Conservation (phyloP, 208 protist species). For the Leptomonas pyrrhocoris region DNA sequence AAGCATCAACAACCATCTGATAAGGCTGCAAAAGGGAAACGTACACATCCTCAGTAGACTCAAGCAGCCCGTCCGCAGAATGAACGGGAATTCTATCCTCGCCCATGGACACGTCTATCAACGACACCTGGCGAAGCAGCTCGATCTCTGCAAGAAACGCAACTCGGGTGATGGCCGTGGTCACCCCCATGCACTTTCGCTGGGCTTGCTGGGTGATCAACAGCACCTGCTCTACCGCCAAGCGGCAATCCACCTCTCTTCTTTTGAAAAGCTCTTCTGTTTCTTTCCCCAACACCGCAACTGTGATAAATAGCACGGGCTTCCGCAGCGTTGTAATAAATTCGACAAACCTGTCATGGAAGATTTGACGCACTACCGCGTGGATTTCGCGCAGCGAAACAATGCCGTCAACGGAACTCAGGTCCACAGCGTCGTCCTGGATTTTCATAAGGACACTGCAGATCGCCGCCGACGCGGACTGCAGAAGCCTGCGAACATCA, state of each 20-base stretch:
- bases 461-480: slow-evolving; percentile 82
- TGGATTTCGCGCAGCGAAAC: slow-evolving; percentile 79
- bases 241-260: slow-evolving; percentile 51
- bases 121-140: slow-evolving; percentile 71
- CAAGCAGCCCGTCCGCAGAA: slow-evolving; percentile 43
- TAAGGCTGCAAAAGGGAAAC: slow-evolving; percentile 80
- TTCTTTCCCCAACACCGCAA: slow-evolving; percentile 72
- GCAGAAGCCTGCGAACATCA: slow-evolving; percentile 87
- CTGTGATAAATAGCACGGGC: slow-evolving; percentile 71
- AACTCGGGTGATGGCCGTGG: slow-evolving; percentile 18
- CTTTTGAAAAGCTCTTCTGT: slow-evolving; percentile 56
- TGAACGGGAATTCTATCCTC: slow-evolving; percentile 78
- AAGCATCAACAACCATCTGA: slow-evolving; percentile 82
- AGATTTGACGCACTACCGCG: slow-evolving; percentile 81
- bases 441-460: slow-evolving; percentile 84
- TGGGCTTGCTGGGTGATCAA: slow-evolving; percentile 46
- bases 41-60: slow-evolving; percentile 69
- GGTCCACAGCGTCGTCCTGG: slow-evolving; percentile 43
- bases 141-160: slow-evolving; percentile 74
- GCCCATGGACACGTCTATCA: slow-evolving; percentile 84
- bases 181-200: slow-evolving; percentile 25
- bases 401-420: slow-evolving; percentile 49
- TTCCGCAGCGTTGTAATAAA: slow-evolving; percentile 78
- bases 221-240: slow-evolving; percentile 66
- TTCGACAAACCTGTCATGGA: slow-evolving; percentile 88